Base-by-base conservation (phyloP, 2,329 filamentous ascomycete genomes). In the Madurella fahalii region DNA sequence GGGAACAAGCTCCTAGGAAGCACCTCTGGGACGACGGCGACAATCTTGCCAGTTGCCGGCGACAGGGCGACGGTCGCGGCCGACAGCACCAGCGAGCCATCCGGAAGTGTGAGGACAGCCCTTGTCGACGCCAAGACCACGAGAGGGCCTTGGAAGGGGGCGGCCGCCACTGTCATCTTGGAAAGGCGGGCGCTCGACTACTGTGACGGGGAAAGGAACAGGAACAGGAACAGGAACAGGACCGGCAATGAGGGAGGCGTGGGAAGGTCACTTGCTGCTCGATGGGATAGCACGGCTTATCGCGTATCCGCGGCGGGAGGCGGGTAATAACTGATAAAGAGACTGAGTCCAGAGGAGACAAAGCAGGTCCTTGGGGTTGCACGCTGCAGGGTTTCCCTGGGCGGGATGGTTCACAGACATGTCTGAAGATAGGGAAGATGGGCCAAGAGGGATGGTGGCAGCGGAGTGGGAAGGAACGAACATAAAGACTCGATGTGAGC, bases 11-110 rank as follows among this genome's bases (percentile, higher is more conserved):
- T 81, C n/a, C 74, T 68, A 1, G 90, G 88, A n/a, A 95, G 78
- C 48, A 96, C 78, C 25, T 82, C 80, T 53, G 87, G 82, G 60
- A 86, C 82, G 58, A 96, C 81, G 2, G 85, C 84, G 43, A 86
- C 79, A 65, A 97, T 95, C 74, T 92, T 96, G 66, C 94, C 94
- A 0, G 90, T 92, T 41, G 69, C 69, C 7, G 83, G 81, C 2
- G 90, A 95, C 63, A 96, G 77, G 53, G 87, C 79, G 56, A 99
- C 84, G 12, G 92, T 96, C 55, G 90, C 93, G 17, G 91, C 85
- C 2, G 87, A 90, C 44, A 96, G 73, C 25, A 79, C 53, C 34
- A 86, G 77, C 20, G 76, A 76, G 63, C 83, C 74, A 59, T 84
- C 78, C 42, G 83, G 78, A 54, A 87, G 85, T 44, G 86, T 87